phyloP scores from a whole-genome alignment of 2,329 filamentous ascomycete species.

The Calonectria montana region DNA sequence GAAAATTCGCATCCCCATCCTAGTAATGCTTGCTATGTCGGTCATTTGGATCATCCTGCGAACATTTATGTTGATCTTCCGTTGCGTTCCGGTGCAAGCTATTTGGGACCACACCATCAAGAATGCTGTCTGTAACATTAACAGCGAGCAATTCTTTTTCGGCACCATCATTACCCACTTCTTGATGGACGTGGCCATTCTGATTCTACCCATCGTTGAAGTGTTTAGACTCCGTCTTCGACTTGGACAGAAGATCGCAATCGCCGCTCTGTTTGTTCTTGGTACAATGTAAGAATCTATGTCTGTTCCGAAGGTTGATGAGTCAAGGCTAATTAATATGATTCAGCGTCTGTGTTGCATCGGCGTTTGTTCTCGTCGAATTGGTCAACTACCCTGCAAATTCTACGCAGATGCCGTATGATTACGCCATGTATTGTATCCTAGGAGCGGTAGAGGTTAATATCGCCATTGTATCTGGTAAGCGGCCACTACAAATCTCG shows the following conservation, averaged over 20 bases:
- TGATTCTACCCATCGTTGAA: conserved; percentile 45
- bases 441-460: conserved; percentile 34
- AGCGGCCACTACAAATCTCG: not conserved
- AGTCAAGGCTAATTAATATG: not conserved
- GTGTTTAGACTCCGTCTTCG: conserved; percentile 41
- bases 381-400: conserved; percentile 21
- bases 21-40: conserved; percentile 35
- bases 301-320: not conserved
- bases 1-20: conserved; percentile 42
- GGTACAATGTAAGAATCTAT: conserved; percentile 36
- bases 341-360: conserved; percentile 34
- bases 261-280: conserved; percentile 39
- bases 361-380: conserved; percentile 27
- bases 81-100: conserved; percentile 46
- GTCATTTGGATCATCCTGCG: conserved; percentile 43
- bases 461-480: conserved; percentile 37
- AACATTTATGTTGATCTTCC: conserved; percentile 48
- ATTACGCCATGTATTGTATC: conserved; percentile 30
- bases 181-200: conserved; percentile 46
- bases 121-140: conserved; percentile 44
- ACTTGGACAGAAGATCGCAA: conserved; percentile 38
- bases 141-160: conserved; percentile 46
- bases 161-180: conserved; percentile 46
- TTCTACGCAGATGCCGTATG: conserved; percentile 28
- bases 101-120: conserved; percentile 47